phyloP scores from a whole-genome alignment of 2,329 filamentous ascomycete genomes.

The Clonostachys solani region DNA sequence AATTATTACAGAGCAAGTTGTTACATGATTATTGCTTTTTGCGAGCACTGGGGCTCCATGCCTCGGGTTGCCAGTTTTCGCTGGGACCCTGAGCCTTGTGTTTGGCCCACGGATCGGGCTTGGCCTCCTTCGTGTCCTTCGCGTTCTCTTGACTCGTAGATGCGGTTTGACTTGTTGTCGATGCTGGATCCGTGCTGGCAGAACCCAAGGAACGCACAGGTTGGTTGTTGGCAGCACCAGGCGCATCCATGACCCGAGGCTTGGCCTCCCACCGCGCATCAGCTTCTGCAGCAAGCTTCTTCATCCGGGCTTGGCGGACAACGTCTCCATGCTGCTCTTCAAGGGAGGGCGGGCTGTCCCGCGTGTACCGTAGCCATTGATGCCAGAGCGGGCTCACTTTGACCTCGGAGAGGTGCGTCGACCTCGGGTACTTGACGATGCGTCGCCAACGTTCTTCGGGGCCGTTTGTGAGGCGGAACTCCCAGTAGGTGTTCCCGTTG shows the following conservation, averaged over 20 bases:
- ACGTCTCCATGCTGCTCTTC: conserved; percentile 53
- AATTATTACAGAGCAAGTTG: not conserved
- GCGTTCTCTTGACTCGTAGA: conserved; percentile 9
- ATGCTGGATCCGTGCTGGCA: not conserved
- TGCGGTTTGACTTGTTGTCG: conserved; percentile 1
- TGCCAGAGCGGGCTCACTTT: conserved; percentile 60
- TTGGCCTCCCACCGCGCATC: conserved; percentile 62
- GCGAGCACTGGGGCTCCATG: conserved; percentile 50
- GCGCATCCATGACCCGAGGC: conserved; percentile 31
- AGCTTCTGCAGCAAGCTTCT: conserved; percentile 53
- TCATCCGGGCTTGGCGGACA: conserved; percentile 46
- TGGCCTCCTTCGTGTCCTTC: conserved; percentile 9
- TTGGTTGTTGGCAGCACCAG: conserved; percentile 10
- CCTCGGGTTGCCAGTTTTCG: conserved; percentile 63
- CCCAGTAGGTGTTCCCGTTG: conserved; percentile 65
- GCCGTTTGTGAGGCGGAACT: conserved; percentile 51
- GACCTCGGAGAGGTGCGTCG: conserved; percentile 49
- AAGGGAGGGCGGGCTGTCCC: conserved; percentile 47
- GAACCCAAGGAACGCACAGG: conserved; percentile 12
- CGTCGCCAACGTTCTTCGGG: conserved; percentile 48
- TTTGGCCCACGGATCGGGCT: conserved; percentile 54
- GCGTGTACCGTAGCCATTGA: conserved; percentile 63
- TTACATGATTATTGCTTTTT: conserved; percentile 16
- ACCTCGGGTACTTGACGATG: conserved; percentile 55
- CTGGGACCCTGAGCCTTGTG: conserved; percentile 42